phyloP scores from a whole-genome alignment of 2,329 filamentous ascomycete genomes.

The Aspergillus terreus region DNA sequence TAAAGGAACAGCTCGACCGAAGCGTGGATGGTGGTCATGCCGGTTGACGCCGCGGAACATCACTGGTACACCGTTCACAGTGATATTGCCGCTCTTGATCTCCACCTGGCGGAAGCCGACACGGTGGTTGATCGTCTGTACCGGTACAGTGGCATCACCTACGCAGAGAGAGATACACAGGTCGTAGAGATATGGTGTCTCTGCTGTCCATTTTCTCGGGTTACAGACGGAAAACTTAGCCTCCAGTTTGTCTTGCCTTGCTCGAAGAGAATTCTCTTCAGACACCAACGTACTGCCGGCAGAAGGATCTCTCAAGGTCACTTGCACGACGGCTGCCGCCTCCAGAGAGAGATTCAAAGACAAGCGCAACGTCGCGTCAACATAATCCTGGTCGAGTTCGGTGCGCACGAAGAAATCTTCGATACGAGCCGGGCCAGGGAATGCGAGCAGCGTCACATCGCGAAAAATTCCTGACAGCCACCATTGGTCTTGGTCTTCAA shows the following conservation, averaged over 20 bases:
- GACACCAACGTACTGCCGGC: no score
- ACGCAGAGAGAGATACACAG: conserved; percentile 47
- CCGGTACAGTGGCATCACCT: conserved; percentile 28
- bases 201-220: conserved; percentile 65
- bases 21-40: conserved; percentile 65
- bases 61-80: conserved; percentile 61
- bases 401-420: background rate
- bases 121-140: conserved; percentile 51
- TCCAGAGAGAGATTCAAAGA: background rate
- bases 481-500: conserved; percentile 68
- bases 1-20: conserved; percentile 60
- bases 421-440: conserved; percentile 42
- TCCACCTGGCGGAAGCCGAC: conserved; percentile 62
- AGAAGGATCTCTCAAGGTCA: no score
- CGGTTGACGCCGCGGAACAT: conserved; percentile 65
- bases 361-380: conserved; percentile 33
- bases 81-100: conserved; percentile 53
- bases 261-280: background rate
- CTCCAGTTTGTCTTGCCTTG: conserved; percentile 23
- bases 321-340: no score
- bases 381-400: conserved; percentile 51
- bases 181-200: conserved; percentile 60
- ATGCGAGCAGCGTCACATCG: conserved; percentile 60
- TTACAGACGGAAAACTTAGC: conserved; percentile 43
- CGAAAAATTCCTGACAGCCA: conserved; percentile 64